Conservation (phyloP, 805 yeast species). For the Teunomyces funiuensis region DNA sequence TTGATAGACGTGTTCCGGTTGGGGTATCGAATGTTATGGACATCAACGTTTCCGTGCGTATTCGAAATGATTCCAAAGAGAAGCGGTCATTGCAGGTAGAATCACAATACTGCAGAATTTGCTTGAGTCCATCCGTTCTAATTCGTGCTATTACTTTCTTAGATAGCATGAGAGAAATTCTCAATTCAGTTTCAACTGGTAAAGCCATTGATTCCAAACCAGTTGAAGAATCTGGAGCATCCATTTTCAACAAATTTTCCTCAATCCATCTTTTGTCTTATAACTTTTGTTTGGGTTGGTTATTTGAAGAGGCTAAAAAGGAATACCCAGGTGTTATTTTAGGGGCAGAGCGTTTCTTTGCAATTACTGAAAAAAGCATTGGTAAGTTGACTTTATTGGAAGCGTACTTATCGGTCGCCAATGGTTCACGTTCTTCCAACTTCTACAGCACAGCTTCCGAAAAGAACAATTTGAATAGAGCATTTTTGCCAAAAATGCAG, state of each 20-base stretch:
- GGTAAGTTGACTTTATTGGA: slow-evolving; percentile 71
- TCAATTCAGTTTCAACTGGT: not conserved
- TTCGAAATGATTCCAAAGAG: slow-evolving; percentile 36
- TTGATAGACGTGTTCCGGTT: slow-evolving; percentile 37
- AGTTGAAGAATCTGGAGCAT: not conserved
- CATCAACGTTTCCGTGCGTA: slow-evolving; percentile 43
- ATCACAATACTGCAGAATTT: slow-evolving; percentile 58
- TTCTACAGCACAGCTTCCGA: slow-evolving; percentile 51
- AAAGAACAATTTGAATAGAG: slow-evolving; percentile 52
- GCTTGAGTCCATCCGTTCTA: slow-evolving; percentile 53
- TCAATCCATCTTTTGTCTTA: slow-evolving; percentile 61
- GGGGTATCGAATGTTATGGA: slow-evolving; percentile 46
- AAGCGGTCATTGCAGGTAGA: slow-evolving; percentile 53
- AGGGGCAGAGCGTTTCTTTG: slow-evolving; percentile 75
- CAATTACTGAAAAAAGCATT: slow-evolving; percentile 56
- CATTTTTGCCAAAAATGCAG: slow-evolving; percentile 69
- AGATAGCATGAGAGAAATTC: slow-evolving; percentile 21
- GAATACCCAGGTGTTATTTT: slow-evolving; percentile 68
- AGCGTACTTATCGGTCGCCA: slow-evolving; percentile 71
- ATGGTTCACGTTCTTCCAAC: slow-evolving; percentile 51
- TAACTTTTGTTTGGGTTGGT: slow-evolving; percentile 77
- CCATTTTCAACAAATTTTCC: slow-evolving; percentile 29
- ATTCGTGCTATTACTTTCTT: slow-evolving; percentile 36
- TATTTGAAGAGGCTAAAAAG: slow-evolving; percentile 50
- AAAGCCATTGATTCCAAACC: not conserved